Evolutionary conservation across 352 stramenopile genomes (phyloP).

Genomic region (Phytophthora capsici): DNA sequence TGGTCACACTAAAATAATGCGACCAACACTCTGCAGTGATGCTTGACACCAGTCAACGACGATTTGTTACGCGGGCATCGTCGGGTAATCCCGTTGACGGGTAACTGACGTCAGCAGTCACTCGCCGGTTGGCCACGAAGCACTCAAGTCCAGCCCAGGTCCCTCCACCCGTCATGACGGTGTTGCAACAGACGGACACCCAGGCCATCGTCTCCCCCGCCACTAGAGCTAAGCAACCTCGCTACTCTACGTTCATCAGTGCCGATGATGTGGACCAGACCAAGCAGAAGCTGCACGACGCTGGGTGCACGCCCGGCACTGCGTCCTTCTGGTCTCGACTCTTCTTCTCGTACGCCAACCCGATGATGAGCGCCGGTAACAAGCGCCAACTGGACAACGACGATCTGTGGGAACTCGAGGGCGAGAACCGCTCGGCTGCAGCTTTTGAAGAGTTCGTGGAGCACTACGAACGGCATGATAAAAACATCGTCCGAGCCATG

Average conservation of each 20-base stretch:
- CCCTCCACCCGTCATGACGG: constrained; percentile 1
- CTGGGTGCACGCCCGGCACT: constrained; percentile 4
- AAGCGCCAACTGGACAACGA: constrained; percentile 42
- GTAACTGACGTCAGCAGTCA: not conserved
- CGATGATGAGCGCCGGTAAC: constrained; percentile 48
- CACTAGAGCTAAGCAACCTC: constrained; percentile 10
- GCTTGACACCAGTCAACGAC: too few relatives aligned
- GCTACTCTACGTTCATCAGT: constrained; percentile 29
- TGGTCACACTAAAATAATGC: too few relatives aligned
- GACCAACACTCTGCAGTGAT: too few relatives aligned
- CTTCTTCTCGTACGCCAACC: constrained; percentile 48
- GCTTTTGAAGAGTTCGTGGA: constrained; percentile 32
- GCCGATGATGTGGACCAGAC: constrained; percentile 2
- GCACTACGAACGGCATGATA: constrained; percentile 20
- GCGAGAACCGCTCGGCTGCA: constrained; percentile 22
- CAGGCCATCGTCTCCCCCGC: constrained; percentile 8
- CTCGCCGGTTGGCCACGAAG: not conserved
- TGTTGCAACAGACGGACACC: not conserved
- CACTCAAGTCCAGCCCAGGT: not conserved
- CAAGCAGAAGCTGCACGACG: constrained; percentile 12
- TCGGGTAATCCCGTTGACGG: not conserved
- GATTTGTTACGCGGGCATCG: not conserved
- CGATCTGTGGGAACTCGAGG: constrained; percentile 52
- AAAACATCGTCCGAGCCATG: constrained; percentile 35
- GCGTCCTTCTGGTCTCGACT: constrained; percentile 34